Evolutionary conservation across 495 filamentous ascomycete species (phyloP), one percentile per base, ranked within the genome.

Genomic region (Tetracladium marchalianum): DNA sequence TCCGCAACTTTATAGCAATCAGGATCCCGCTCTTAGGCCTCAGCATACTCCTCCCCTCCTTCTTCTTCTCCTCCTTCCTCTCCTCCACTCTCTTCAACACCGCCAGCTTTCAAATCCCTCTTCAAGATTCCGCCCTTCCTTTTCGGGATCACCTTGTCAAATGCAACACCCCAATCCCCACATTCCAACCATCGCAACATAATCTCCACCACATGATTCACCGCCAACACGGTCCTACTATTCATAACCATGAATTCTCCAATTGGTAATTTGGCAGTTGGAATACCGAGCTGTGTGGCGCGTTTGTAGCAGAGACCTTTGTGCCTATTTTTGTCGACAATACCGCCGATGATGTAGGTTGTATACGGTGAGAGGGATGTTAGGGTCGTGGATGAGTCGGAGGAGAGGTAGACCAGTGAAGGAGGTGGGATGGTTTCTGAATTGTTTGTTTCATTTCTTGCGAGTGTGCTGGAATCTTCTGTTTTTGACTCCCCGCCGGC

Each of bases 131-230:
- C 87, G 81, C 33, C 87, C 85, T 67, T 97, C 87, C 92, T 64
- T 59, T 81, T 82, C 0, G 92, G 92, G 45, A 99, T 82, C 11
- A 90, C 84, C 38, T 77, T 67, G 66, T 90, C 65, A 54, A 99
- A 97, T 0, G 92, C 89, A 54, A 83, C 66, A 1, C 82, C 87
- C 92, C 92, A 99, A 60, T 97, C 82, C 0, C 84, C 81, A 22
- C 74, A 70, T 52, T 95, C 86, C 44, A 99, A 54, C 86, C 92
- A 99, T 48, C 80, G 77, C 24, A 92, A 59, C 85, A 99, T 95
- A 50, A 99, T 97, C 62, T 97, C 92, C 35, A 85, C 72, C 0
- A 99, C 92, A 57, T 99, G 92, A 57, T 97, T 97, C 11, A 89
- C 94, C 5, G 88, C 78, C 36, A 99, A 64, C 2, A 99, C 83